Conservation (phyloP, 495 filamentous ascomycete species). For the Podospora fimiseda region DNA sequence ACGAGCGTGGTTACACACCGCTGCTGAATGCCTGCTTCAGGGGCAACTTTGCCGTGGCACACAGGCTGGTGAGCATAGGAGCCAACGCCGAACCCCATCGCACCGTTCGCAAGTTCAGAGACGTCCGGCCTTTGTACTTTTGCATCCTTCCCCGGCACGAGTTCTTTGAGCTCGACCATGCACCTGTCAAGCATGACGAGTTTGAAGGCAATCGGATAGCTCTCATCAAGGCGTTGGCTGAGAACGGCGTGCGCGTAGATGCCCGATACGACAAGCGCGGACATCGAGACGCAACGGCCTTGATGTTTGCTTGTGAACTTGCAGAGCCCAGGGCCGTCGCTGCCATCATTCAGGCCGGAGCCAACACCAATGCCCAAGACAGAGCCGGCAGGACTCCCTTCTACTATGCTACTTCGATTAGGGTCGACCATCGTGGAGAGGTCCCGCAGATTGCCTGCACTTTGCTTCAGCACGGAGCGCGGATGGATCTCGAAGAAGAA, state of each 20-base stretch:
- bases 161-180: slow-evolving; percentile 22
- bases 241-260: slow-evolving; percentile 20
- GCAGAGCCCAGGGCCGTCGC: slow-evolving; percentile 18
- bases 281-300: slow-evolving; percentile 15
- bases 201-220: slow-evolving; percentile 20
- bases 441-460: slow-evolving; percentile 17
- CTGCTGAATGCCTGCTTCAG: slow-evolving; percentile 20
- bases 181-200: slow-evolving; percentile 22
- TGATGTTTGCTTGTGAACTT: slow-evolving; percentile 26
- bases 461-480: slow-evolving; percentile 14
- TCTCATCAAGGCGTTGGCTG: slow-evolving; percentile 20
- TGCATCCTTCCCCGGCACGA: slow-evolving; percentile 18
- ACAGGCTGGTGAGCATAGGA: slow-evolving; percentile 19
- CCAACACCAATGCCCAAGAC: slow-evolving; percentile 20
- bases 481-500: slow-evolving; percentile 22
- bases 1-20: slow-evolving; percentile 21
- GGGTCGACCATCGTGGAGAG: slow-evolving; percentile 18
- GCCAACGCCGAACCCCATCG: slow-evolving; percentile 23
- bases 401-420: slow-evolving; percentile 14
- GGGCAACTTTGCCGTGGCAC: slow-evolving; percentile 25
- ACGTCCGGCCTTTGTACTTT: slow-evolving; percentile 21
- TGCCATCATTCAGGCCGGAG: slow-evolving; percentile 15
- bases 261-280: slow-evolving; percentile 21
- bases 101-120: slow-evolving; percentile 19
- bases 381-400: slow-evolving; percentile 16